Evolutionary conservation across 352 stramenopile genomes (phyloP), one percentile per base, ranked within the genome.

Genomic region (Globisporangium megalacanthum): DNA sequence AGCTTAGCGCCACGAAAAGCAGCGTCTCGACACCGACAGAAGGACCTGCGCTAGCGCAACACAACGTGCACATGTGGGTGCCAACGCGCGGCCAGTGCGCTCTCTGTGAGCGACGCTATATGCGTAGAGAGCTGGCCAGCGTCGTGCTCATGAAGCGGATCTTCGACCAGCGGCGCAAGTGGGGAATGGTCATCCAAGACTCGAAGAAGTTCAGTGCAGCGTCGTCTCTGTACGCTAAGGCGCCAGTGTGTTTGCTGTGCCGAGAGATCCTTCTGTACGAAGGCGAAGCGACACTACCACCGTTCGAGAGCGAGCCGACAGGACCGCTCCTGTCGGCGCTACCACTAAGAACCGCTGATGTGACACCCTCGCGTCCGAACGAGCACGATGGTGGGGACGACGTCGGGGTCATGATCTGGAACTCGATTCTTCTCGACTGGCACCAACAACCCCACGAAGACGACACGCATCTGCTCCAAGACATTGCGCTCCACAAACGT

Each of bases 111-210:
- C 64, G 63, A n/a, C 69, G 74, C n/a, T 75, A 73, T 47, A 69
- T 73, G 56, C 71, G 69, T 11, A 61, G 49, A 14, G 75, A 70
- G 54, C 62, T 83, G 19, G 54, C 70, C 10, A 69, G 71, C 0
- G 69, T 69, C 20, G 69, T 76, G 0, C 60, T 83, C 7, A 83
- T 79, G 72, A 83, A 83, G 64, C 69, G 71, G 9, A 68, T 83
- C 17, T 77, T 69, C 37, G 66, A 81, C 11, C 58, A 79, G 15
- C 67, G 74, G 14, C 62, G 59, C 25, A 74, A 79, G 35, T 83
- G 74, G 74, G 69, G 74, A 0, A 64, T 75, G 29, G 60, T 77
- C 31, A 61, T 83, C 15, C 66, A 83, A 14, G 65, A 71, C 56
- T 70, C 71, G 7, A 77, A 77, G 37, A 78, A 79, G 66, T 75